Conservation (phyloP, 306 rosid genomes). For the Castanopsis chinensis region DNA sequence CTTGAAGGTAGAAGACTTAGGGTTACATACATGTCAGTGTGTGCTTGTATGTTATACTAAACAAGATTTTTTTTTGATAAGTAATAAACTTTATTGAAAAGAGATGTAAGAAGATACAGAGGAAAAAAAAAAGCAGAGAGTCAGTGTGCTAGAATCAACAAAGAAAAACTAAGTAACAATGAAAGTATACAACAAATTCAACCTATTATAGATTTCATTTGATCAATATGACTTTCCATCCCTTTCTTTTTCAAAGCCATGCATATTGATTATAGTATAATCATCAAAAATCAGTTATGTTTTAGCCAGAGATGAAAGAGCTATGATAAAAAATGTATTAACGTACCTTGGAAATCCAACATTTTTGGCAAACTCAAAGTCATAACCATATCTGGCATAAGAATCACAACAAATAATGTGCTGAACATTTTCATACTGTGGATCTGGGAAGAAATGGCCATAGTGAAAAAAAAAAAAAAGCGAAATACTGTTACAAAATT, state of each 20-base stretch:
- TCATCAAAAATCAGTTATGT: neutral
- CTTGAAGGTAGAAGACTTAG: neutral
- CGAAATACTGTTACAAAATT: conserved; percentile 26
- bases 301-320: too few relatives aligned
- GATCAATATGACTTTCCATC: neutral
- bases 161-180: too few relatives aligned
- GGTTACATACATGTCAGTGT: too few relatives aligned
- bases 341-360: conserved; percentile 85
- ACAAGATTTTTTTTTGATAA: too few relatives aligned
- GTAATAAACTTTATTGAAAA: too few relatives aligned
- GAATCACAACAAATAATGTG: conserved; percentile 97
- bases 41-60: too few relatives aligned
- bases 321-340: neutral
- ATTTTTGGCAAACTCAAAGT: conserved; percentile 81
- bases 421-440: conserved; percentile 96
- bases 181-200: too few relatives aligned
- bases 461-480: conserved; percentile 79
- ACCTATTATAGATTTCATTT: neutral
- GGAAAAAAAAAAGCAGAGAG: too few relatives aligned
- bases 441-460: conserved; percentile 99
- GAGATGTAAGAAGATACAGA: too few relatives aligned
- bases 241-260: neutral
- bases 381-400: conserved; percentile 91
- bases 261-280: neutral
- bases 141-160: too few relatives aligned